phyloP scores from a whole-genome alignment of 202 grass and related monocot species.

The Carex arenaria region DNA sequence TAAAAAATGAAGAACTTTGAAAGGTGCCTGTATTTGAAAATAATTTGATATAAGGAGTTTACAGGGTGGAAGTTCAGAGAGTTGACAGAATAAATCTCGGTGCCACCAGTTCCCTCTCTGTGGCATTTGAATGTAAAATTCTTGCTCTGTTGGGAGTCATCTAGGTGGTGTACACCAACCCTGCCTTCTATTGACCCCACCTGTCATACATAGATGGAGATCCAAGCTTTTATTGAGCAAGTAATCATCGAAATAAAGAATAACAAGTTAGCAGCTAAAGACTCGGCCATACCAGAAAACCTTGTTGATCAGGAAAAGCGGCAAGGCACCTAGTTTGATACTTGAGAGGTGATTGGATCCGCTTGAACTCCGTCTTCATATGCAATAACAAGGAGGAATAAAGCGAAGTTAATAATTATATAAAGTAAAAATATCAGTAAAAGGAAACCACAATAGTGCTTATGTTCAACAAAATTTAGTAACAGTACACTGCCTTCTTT shows the following conservation, averaged over 20 bases:
- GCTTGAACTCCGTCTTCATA: constrained; percentile 81
- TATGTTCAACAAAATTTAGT: not conserved
- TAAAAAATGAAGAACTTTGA: not conserved
- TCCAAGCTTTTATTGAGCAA: not conserved
- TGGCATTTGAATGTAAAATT: constrained; percentile 99
- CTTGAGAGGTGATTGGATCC: constrained; percentile 74
- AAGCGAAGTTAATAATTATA: not conserved
- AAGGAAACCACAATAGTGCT: not conserved
- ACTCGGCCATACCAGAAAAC: constrained; percentile 74
- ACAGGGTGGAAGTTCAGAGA: constrained; percentile 93
- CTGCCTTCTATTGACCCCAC: constrained; percentile 93
- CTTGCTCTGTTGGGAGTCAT: constrained; percentile 81
- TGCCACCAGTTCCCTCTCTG: constrained; percentile 51
- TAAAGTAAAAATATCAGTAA: constrained; percentile 1
- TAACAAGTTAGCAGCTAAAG: constrained; percentile 4
- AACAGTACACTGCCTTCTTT: not conserved
- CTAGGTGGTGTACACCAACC: constrained; percentile 91
- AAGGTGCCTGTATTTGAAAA: not conserved
- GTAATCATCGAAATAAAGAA: constrained; percentile 13
- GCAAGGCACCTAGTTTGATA: constrained; percentile 84
- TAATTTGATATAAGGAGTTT: constrained; percentile 27
- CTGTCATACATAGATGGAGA: constrained; percentile 39
- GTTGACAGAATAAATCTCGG: constrained; percentile 84
- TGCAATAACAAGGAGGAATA: constrained; percentile 8
- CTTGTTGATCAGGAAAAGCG: constrained; percentile 99